Evolutionary conservation across 345 rosid genomes (phyloP), one percentile per base, ranked within the genome.

Genomic region (Firmiana major): DNA sequence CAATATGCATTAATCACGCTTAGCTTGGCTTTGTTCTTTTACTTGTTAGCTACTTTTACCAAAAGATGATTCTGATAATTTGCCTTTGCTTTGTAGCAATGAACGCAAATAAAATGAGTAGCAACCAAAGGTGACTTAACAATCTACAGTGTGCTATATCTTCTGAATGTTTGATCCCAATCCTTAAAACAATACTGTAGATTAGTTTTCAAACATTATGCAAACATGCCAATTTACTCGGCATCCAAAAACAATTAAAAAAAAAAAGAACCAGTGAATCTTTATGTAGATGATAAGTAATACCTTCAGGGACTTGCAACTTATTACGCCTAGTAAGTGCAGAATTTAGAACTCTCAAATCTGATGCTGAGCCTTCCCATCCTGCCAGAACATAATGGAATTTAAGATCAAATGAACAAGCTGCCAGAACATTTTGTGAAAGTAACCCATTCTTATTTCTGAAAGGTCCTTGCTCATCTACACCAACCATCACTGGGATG

Each of bases 321-420:
- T 86, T 90, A 87, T 84, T 84, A 60, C 73, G 88, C 73, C 97
- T 89, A 19, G 92, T 88, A 79, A 94, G 87, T 34, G 97, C 97
- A 0, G 97, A 90, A 73, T 88, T 85, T 45, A 94, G 83, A 84
- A 93, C 95, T 74, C 85, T 86, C 79, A 88, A 88, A 83, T 93
- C 93, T 15, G 93, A 87, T 73, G 98, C 95, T 3, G 98, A 93
- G 51, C 97, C 97, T 87, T 94, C 98, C 98, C 98, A 94, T 17
- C 98, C 98, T 79, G 98, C 97, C 54, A 91, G 84, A 26, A 94
- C 97, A 74, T 93, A 94, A 81, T 84, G 88, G 81, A 94, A 94
- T 84, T 86, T 89, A 77, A 94, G 84, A 83, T 94, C 98, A 80
- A 93, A 86, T 42, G 97, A 91, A 74, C 89, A 89, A 64, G 98